Percentiles rank a stretch among this genome's conserved stretches.
These are phyloP conservation scores for Termitomyces sp. DNA, from an alignment of 768 basidiomycete genomes.

Conservation along the genomic window DNA sequence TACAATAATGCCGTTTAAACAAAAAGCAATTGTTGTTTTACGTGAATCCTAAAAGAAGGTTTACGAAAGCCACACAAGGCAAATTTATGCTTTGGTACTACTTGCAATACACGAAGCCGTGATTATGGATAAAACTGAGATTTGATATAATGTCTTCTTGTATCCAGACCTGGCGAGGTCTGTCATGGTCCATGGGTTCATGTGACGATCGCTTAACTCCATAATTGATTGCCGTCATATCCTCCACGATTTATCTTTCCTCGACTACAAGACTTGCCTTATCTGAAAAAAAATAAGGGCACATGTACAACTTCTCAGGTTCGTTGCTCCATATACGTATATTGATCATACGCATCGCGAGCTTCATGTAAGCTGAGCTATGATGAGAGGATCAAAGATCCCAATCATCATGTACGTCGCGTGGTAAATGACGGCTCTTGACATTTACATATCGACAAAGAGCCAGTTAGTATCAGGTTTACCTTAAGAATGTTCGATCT, in stretches of 20 bases:
- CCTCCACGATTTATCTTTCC: neutral
- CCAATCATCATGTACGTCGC: neutral
- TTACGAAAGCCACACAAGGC: neutral
- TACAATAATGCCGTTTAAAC: neutral
- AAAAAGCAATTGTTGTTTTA: neutral
- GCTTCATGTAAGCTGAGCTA: neutral
- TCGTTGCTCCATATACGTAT: neutral
- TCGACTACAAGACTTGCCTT: slow-evolving; percentile 1
- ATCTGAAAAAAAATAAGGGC: neutral
- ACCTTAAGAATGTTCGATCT: neutral
- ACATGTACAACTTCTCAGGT: neutral
- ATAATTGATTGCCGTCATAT: neutral
- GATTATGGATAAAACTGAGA: too few species aligned
- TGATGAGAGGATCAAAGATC: neutral
- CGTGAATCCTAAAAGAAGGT: neutral
- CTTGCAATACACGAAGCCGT: neutral
- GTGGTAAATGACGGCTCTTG: neutral
- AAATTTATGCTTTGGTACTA: neutral
- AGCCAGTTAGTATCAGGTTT: neutral
- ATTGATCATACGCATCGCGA: neutral
- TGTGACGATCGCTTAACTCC: neutral
- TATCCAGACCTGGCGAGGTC: neutral
- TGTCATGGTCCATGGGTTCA: neutral
- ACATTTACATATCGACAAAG: neutral
- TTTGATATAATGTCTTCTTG: neutral